Percentiles rank a stretch among this genome's conserved stretches.
phyloP scores from a whole-genome alignment of 805 yeast genomes.

The Saccharomycopsis oosterbeekiorum region DNA sequence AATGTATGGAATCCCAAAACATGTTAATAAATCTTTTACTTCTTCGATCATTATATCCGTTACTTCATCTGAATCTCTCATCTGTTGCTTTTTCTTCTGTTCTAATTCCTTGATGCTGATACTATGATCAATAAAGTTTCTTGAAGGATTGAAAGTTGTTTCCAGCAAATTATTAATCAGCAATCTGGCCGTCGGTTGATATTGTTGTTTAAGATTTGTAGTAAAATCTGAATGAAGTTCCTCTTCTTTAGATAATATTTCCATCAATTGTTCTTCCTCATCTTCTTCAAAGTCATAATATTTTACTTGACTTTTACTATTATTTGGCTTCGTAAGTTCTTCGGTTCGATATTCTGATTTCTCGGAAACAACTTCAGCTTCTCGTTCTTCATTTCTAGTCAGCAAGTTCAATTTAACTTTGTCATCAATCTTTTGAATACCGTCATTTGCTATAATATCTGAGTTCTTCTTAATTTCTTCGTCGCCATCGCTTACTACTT shows the following conservation, averaged over 20 bases:
- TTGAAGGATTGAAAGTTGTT: conserved; percentile 50
- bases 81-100: conserved; percentile 53
- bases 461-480: background rate
- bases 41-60: conserved; percentile 78
- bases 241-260: conserved; percentile 60
- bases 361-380: background rate
- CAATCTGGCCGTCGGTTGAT: conserved; percentile 2
- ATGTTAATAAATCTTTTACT: conserved; percentile 75
- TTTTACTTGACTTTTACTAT: background rate
- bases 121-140: conserved; percentile 55
- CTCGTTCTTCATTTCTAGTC: background rate
- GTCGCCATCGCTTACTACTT: background rate
- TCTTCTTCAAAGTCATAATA: conserved; percentile 63
- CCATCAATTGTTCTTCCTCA: conserved; percentile 60
- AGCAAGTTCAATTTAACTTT: background rate
- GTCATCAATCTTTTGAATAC: background rate
- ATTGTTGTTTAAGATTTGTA: conserved; percentile 26
- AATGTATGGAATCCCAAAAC: conserved; percentile 90
- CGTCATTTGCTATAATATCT: background rate
- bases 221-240: conserved; percentile 61
- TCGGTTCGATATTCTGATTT: background rate
- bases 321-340: background rate
- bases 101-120: conserved; percentile 38
- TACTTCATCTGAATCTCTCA: conserved; percentile 87
- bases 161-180: background rate